phyloP scores from a whole-genome alignment of 2,329 filamentous ascomycete species.

The Coleophoma eucalyptorum region DNA sequence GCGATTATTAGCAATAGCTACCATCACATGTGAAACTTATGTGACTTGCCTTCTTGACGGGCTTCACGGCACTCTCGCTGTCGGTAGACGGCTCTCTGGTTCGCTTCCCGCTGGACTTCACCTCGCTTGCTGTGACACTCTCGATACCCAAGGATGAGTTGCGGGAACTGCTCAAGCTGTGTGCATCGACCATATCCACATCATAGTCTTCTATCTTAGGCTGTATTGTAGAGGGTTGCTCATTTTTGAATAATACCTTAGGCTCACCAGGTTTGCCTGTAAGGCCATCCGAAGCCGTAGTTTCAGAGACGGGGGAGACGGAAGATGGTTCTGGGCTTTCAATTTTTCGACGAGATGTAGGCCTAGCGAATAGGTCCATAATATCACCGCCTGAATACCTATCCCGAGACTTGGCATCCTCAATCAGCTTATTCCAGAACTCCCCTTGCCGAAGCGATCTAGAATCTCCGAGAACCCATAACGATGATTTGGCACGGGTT shows the following conservation, averaged over 20 bases:
- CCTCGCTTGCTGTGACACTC: not conserved
- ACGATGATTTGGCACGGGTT: constrained; percentile 90
- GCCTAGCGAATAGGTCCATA: constrained; percentile 46
- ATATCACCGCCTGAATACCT: constrained; percentile 72
- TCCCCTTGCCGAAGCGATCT: constrained; percentile 80
- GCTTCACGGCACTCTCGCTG: not conserved
- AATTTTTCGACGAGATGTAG: constrained; percentile 25
- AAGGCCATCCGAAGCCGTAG: too few species aligned
- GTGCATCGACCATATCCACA: constrained; percentile 9
- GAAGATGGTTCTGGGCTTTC: not conserved
- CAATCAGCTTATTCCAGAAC: constrained; percentile 85
- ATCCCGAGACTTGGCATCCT: constrained; percentile 71
- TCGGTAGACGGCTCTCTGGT: not conserved
- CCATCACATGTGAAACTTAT: not conserved
- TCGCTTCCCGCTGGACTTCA: not conserved
- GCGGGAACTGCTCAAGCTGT: constrained; percentile 2
- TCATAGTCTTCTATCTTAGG: constrained; percentile 9
- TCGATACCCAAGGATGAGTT: constrained; percentile 1
- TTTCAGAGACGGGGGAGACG: not conserved
- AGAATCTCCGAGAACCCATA: constrained; percentile 95
- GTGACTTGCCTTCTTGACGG: constrained; percentile 8
- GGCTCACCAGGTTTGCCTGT: too few species aligned
- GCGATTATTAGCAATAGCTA: not conserved
- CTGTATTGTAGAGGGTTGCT: not conserved
- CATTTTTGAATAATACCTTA: too few species aligned